These are phyloP conservation scores for Pythium phragmiticola DNA, from an alignment of 352 stramenopile species.

Conservation along the genomic window DNA sequence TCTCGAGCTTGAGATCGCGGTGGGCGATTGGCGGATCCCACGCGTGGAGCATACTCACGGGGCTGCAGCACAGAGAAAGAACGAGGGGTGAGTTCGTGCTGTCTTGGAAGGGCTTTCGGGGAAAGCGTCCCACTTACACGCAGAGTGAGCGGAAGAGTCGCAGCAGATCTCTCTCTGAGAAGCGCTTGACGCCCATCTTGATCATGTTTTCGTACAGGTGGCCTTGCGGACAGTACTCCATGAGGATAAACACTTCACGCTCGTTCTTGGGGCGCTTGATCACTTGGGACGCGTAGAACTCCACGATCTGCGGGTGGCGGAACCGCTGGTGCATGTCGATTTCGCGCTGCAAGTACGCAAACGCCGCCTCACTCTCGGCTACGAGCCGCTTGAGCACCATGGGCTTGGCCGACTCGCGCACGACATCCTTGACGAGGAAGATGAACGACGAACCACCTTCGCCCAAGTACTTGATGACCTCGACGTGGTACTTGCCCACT, in stretches of 20 bases:
- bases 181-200: constrained; percentile 77
- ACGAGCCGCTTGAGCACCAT: constrained; percentile 79
- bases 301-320: constrained; percentile 61
- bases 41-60: constrained; percentile 57
- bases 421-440: constrained; percentile 72
- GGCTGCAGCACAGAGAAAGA: constrained; percentile 29
- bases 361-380: constrained; percentile 63
- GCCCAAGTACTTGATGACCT: constrained; percentile 71
- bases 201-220: constrained; percentile 93
- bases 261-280: constrained; percentile 35
- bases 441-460: constrained; percentile 83
- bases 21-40: constrained; percentile 93
- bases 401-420: constrained; percentile 29
- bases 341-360: constrained; percentile 61
- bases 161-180: constrained; percentile 55
- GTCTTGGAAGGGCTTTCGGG: neutral
- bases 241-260: constrained; percentile 93
- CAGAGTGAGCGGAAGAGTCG: constrained; percentile 69
- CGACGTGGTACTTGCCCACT: constrained; percentile 62
- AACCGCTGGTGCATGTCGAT: constrained; percentile 76
- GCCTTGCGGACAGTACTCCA: constrained; percentile 95
- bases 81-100: neutral
- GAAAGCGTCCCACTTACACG: constrained; percentile 39
- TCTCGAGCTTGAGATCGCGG: constrained; percentile 97
- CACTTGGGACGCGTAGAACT: constrained; percentile 60